A percentile compares a stretch with the other conserved stretches of the same genome.
Conservation (phyloP, 345 rosid genomes). For the Arabidopsis thaliana region DNA sequence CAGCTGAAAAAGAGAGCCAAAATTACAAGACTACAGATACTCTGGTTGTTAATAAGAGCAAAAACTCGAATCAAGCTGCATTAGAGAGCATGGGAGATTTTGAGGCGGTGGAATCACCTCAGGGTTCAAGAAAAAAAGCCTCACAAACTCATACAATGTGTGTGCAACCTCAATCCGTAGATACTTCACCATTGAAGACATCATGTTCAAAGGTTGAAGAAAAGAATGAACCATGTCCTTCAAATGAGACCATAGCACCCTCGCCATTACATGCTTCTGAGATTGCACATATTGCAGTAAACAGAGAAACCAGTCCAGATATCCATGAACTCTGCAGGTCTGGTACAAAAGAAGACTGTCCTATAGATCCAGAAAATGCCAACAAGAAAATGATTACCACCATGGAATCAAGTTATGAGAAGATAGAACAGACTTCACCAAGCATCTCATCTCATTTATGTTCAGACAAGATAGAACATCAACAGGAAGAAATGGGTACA, state of each 20-base stretch:
- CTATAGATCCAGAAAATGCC: slow-evolving; percentile 36
- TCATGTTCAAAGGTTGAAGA: slow-evolving; percentile 29
- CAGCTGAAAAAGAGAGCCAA: slow-evolving; percentile 46
- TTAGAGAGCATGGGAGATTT: slow-evolving; percentile 40
- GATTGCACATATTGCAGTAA: slow-evolving; percentile 20
- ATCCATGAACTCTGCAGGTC: slow-evolving; percentile 36
- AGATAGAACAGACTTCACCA: slow-evolving; percentile 20
- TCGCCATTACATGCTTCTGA: slow-evolving; percentile 34
- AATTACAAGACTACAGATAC: slow-evolving; percentile 37
- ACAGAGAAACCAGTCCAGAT: slow-evolving; percentile 43
- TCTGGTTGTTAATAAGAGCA: slow-evolving; percentile 39
- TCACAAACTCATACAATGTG: slow-evolving; percentile 39
- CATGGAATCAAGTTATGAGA: slow-evolving; percentile 42
- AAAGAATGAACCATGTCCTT: slow-evolving; percentile 28
- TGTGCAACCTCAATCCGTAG: slow-evolving; percentile 39
- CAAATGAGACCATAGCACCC: slow-evolving; percentile 22
- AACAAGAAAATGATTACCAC: slow-evolving; percentile 16
- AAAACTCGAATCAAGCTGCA: slow-evolving; percentile 35
- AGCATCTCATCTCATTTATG: slow-evolving; percentile 38
- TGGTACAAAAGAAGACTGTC: slow-evolving; percentile 20
- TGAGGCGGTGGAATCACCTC: slow-evolving; percentile 40
- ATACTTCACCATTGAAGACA: slow-evolving; percentile 34
- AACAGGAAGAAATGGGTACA: slow-evolving; percentile 39
- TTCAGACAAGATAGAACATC: slow-evolving; percentile 42
- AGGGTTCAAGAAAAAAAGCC: slow-evolving; percentile 34